Evolutionary conservation across 2,329 filamentous ascomycete genomes (phyloP).

Genomic region (Trichoderma atrobrunneum): DNA sequence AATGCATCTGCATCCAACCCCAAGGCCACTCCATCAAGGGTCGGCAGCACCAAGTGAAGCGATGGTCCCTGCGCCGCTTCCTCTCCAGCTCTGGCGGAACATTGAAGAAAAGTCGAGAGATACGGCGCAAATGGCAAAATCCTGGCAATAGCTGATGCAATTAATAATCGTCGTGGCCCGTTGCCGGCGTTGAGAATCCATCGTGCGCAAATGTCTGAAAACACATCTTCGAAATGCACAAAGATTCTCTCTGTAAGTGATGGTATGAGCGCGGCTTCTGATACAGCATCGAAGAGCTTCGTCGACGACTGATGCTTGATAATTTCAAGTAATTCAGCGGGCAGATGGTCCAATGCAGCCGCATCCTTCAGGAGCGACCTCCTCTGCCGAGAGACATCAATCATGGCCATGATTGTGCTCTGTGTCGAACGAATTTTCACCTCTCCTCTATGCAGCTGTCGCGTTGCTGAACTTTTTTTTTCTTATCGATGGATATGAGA

Average conservation of each 20-base stretch:
- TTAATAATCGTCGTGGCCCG: conserved; percentile 37
- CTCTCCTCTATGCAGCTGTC: conserved; percentile 23
- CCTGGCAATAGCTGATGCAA: conserved; percentile 72
- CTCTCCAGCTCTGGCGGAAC: conserved; percentile 25
- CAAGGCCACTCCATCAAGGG: conserved; percentile 30
- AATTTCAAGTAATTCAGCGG: conserved; percentile 65
- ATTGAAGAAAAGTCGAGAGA: conserved; percentile 69
- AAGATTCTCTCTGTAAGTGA: conserved; percentile 71
- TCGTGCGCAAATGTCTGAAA: conserved; percentile 78
- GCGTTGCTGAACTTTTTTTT: conserved; percentile 26
- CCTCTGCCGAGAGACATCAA: conserved; percentile 55
- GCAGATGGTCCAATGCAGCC: conserved; percentile 58
- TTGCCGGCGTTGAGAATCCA: conserved; percentile 59
- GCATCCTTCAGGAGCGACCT: conserved; percentile 55
- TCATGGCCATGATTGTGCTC: conserved; percentile 50
- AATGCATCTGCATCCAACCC: conserved; percentile 26
- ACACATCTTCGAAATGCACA: conserved; percentile 68
- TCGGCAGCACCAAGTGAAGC: conserved; percentile 33
- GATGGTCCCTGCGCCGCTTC: conserved; percentile 21
- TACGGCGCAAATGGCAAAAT: conserved; percentile 80
- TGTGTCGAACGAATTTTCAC: conserved; percentile 26
- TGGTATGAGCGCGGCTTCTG: conserved; percentile 66
- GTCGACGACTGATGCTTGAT: conserved; percentile 62
- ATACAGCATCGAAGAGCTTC: conserved; percentile 68
- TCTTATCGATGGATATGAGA: conserved; percentile 17